Base-by-base conservation (phyloP, 176 grass and related monocot species). In the Hyparrhenia diplandra region DNA sequence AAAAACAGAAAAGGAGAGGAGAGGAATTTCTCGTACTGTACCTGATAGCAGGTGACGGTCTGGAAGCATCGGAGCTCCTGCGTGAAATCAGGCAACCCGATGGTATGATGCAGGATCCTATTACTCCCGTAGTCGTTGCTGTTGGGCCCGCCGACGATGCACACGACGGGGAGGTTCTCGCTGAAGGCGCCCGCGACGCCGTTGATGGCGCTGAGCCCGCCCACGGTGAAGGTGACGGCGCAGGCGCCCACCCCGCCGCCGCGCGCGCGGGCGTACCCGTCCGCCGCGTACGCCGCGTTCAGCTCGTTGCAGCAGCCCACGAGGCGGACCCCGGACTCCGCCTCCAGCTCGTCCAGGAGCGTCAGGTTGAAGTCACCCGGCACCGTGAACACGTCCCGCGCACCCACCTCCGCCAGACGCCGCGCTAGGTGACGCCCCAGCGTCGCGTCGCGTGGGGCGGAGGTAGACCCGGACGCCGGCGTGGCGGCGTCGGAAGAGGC, bases 291-390 rank as follows among this genome's bases (percentile, higher is more conserved):
- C 0, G 87, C 88, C 1, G 92, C 92, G 89, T 94, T 94, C 77
- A 94, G 92, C 86, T 94, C 92, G 89, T 94, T 94, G 87, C 92
- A 94, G 87, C 92, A 94, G 0, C 92, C 92, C 2, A 94, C 71
- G 76, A 94, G 89, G 25, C 77, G 76, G 76, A 94, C 83, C 1
- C 78, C 55, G 40, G 40, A 11, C 86, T 89, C 89, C 0, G 89
- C 84, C 88, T 87, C 85, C 10, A 90, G 84, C 84, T 90, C 84
- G 88, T 90, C 88, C 5, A 90, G 88, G 1, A 90, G 84, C 16
- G 88, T 80, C 3, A 90, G 88, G 76, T 90, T 90, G 85, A 90
- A 90, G 88, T 90, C 88, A 13, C 88, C 88, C 51, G 88, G 88
- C 2, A 90, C 82, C 1, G 80, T 52, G 80, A 90, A 90, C 0